These are phyloP conservation scores for Xerophyta viscosa DNA, from an alignment of 106 monocot species.

Conservation along the genomic window DNA sequence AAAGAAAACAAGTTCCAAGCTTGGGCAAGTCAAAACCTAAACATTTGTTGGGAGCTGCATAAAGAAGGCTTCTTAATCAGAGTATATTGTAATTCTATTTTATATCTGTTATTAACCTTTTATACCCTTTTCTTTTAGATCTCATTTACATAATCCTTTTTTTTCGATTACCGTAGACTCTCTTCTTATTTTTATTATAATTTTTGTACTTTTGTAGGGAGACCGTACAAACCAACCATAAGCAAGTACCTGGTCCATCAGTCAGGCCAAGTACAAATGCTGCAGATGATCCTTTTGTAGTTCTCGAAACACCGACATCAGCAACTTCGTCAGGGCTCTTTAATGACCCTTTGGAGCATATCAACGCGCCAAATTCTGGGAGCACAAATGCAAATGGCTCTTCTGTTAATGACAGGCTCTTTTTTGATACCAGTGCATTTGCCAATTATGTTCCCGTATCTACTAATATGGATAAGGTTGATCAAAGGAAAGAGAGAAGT, in stretches of 20 bases:
- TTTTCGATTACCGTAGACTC: too few species aligned
- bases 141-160: too few species aligned
- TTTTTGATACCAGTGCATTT: slow-evolving; percentile 49
- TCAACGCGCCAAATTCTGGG: slow-evolving; percentile 24
- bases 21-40: too few species aligned
- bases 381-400: slow-evolving; percentile 19
- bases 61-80: too few species aligned
- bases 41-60: too few species aligned
- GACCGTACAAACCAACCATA: slow-evolving; percentile 24
- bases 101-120: too few species aligned
- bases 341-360: slow-evolving; percentile 46
- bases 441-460: slow-evolving; percentile 37
- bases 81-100: too few species aligned
- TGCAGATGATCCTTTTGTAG: slow-evolving; percentile 63
- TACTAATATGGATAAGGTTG: slow-evolving; percentile 32
- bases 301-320: slow-evolving; percentile 51
- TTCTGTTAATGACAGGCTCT: slow-evolving; percentile 26
- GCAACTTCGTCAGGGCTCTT: slow-evolving; percentile 33
- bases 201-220: slow-evolving; percentile 44
- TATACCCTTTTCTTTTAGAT: too few species aligned
- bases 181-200: too few species aligned
- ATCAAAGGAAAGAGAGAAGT: slow-evolving; percentile 20
- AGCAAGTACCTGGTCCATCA: slow-evolving; percentile 22
- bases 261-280: slow-evolving; percentile 20
- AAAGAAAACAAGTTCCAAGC: too few species aligned